Evolutionary conservation across 306 rosid species (phyloP).

Genomic region (Vigna nakashimae): DNA sequence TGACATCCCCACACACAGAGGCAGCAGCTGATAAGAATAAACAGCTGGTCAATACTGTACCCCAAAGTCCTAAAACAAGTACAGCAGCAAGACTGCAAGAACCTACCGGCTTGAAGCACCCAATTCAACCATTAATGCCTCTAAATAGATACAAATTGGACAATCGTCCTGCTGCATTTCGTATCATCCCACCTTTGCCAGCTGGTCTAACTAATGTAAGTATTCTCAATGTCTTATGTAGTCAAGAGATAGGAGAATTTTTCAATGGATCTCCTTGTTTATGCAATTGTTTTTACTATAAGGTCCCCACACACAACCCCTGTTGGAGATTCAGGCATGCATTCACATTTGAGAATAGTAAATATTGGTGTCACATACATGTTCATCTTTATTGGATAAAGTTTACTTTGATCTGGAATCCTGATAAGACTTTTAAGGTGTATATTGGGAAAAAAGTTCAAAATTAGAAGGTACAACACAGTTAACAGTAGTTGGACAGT

Average conservation of each 20-base stretch:
- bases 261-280: conserved; percentile 9
- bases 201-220: conserved; percentile 81
- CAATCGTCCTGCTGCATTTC: conserved; percentile 81
- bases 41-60: conserved; percentile 47
- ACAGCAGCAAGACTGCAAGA: conserved; percentile 59
- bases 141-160: conserved; percentile 81
- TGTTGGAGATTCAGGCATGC: conserved; percentile 30
- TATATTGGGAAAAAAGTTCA: no score
- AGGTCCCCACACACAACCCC: neutral
- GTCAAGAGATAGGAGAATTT: conserved; percentile 10
- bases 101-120: conserved; percentile 63
- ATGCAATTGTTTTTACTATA: neutral
- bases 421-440: no score
- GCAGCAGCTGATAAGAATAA: conserved; percentile 57
- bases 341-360: conserved; percentile 32
- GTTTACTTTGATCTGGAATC: no score
- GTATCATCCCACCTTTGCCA: conserved; percentile 82
- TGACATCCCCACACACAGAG: conserved; percentile 60
- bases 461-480: no score
- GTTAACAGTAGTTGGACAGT: no score
- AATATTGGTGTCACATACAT: conserved; percentile 15
- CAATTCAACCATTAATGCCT: conserved; percentile 57
- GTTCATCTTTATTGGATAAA: conserved; percentile 6
- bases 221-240: conserved; percentile 32
- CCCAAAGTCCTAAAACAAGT: conserved; percentile 69